Evolutionary conservation across 73 alveolate species (phyloP), one percentile per base, ranked within the genome.

Genomic region (Urostyla sp.): DNA sequence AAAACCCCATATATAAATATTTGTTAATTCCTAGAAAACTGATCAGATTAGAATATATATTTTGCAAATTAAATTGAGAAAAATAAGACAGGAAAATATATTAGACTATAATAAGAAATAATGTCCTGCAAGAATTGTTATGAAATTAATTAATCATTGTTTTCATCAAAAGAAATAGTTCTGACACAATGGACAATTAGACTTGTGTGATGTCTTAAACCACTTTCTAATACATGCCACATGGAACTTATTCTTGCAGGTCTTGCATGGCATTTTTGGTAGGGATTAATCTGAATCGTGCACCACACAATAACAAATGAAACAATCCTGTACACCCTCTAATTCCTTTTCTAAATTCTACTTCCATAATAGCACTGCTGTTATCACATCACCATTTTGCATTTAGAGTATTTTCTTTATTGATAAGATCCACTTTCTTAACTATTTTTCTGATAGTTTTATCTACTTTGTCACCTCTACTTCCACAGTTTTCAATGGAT

Each of bases 201-300:
- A 74, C 90, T 91, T 91, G 54, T 88, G 88, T n/a, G 93, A 80
- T 30, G 85, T 79, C 45, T 66, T 73, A 79, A 91, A 91, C 97
- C 97, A 91, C 76, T 91, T 91, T 55, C 88, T 67, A 30, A 91
- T 91, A 66, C 97, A 91, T 30, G 90, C 84, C 6, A 88, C 89
- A 61, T 91, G 97, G 92, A 91, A 91, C 72, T 91, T 91, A 66
- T 91, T 90, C 73, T 91, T 88, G 81, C 97, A 91, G 37, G 94
- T 91, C 63, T 87, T 88, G 76, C 97, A 91, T 16, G 95, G 94
- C 80, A 91, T 79, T 63, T 88, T 91, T 26, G 97, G 97, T 13
- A 91, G 80, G 38, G 85, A 79, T 72, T 91, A 81, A 43, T 85
- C 96, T 7, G 40, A 58, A 40, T 67, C 87, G 72, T 91, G 92